phyloP scores from a whole-genome alignment of 2,329 filamentous ascomycete species.

The Thermothelomyces thermophilus region DNA sequence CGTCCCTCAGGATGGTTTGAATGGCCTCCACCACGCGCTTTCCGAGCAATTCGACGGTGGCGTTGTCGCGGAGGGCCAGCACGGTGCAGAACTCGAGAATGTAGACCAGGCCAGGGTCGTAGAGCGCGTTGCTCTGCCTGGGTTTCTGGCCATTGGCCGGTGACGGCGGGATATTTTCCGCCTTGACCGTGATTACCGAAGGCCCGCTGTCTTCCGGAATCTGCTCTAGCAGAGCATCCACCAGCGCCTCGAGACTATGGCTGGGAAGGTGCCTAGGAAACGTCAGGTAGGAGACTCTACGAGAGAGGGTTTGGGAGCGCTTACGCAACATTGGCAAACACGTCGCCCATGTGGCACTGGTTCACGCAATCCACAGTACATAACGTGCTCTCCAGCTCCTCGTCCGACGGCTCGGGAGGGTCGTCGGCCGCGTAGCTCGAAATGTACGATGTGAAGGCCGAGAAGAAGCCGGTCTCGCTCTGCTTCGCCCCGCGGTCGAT shows the following conservation, averaged over 20 bases:
- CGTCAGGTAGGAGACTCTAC: slow-evolving; percentile 2
- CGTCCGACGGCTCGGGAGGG: slow-evolving; percentile 92
- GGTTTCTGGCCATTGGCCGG: slow-evolving; percentile 55
- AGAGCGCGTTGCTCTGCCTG: slow-evolving; percentile 51
- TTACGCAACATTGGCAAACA: slow-evolving; percentile 77
- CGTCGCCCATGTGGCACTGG: slow-evolving; percentile 74
- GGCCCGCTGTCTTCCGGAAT: slow-evolving; percentile 77
- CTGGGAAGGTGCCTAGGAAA: slow-evolving; percentile 35
- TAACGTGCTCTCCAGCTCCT: slow-evolving; percentile 91
- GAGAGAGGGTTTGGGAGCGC: slow-evolving; percentile 26
- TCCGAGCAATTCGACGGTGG: slow-evolving; percentile 66
- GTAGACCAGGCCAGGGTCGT: slow-evolving; percentile 83
- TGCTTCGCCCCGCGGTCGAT: slow-evolving; percentile 79
- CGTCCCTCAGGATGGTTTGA: slow-evolving; percentile 75
- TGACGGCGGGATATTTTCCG: slow-evolving; percentile 62
- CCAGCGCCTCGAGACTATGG: slow-evolving; percentile 39
- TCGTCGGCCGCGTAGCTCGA: slow-evolving; percentile 99
- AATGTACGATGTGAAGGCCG: slow-evolving; percentile 91
- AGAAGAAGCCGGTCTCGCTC: slow-evolving; percentile 80
- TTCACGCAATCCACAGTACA: slow-evolving; percentile 92
- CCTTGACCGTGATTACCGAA: slow-evolving; percentile 81
- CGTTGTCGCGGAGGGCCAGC: slow-evolving; percentile 66
- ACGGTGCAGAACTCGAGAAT: slow-evolving; percentile 87
- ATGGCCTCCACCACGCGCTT: slow-evolving; percentile 73
- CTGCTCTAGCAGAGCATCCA: slow-evolving; percentile 69